Evolutionary conservation across 2,329 filamentous ascomycete genomes (phyloP).

Genomic region (Alternaria sp.): DNA sequence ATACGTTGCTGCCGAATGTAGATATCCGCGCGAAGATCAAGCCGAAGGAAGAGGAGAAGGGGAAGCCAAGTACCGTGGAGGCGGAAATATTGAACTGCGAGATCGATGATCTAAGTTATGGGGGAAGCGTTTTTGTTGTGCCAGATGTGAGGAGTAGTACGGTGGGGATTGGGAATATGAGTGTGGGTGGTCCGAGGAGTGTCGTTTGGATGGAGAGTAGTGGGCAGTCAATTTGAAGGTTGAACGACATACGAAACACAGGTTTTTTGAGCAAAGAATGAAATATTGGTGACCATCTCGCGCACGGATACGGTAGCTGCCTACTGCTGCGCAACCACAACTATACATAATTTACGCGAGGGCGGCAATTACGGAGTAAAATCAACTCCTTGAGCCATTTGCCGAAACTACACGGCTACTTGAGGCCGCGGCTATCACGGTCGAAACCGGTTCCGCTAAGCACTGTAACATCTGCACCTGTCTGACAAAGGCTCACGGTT

Average conservation of each 20-base stretch:
- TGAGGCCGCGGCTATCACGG: neutral
- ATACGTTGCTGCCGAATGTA: constrained; percentile 77
- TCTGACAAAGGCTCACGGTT: too few species aligned
- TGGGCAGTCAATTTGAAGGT: neutral
- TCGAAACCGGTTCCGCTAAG: too few species aligned
- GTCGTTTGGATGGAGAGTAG: constrained; percentile 45
- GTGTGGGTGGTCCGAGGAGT: constrained; percentile 27
- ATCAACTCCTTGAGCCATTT: constrained; percentile 8
- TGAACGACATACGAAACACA: neutral
- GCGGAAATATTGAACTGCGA: constrained; percentile 66
- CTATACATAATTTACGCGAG: too few species aligned
- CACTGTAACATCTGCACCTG: too few species aligned
- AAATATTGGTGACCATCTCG: neutral
- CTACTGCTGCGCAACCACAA: too few species aligned
- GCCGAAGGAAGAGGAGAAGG: constrained; percentile 40
- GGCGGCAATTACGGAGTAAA: constrained; percentile 7
- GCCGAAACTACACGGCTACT: constrained; percentile 5
- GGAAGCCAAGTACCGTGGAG: constrained; percentile 11
- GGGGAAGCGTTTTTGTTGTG: constrained; percentile 78
- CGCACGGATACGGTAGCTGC: too few species aligned
- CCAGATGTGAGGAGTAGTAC: constrained; percentile 74
- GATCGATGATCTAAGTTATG: constrained; percentile 79
- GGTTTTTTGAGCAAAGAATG: neutral
- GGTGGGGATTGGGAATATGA: constrained; percentile 46
- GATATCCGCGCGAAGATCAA: constrained; percentile 73